Base-by-base conservation (phyloP, 257 asterid genomes). In the Plantago elongata region DNA sequence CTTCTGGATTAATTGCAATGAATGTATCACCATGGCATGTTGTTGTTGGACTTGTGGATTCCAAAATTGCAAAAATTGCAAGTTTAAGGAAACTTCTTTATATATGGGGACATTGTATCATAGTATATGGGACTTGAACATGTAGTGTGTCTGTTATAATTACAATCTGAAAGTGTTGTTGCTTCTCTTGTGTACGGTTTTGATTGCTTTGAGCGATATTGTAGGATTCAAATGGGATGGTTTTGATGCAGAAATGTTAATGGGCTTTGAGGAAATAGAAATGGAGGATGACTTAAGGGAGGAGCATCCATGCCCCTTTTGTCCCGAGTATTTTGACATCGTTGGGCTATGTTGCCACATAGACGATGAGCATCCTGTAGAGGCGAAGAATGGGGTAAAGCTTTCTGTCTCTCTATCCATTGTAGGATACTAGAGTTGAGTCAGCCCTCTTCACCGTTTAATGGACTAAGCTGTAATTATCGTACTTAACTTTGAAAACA, bases 281-380 rank as follows among this genome's bases (percentile, higher is more conserved):
- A 58, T 81, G 69, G 89, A 84, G 71, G 91, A 86, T 66, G 95
- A 81, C 58, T 62, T 78, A 45, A 75, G 88, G 71, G 91, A 86
- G 69, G 95, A 89, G 75, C 84, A 75, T 67, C 87, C 84, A 6
- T 86, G 97, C 70, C 93, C 89, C n/a, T 86, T 84, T 67, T 89
- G 95, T 72, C 64, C 91, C 1, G 95, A 86, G 40, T 79, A 79
- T 72, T 89, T 80, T 29, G 95, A 89, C 70, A 82, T 86, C 9
- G 85, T 89, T 54, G 87, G 95, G 37, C 84, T 89, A 22, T 89
- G 91, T 72, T 89, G 91, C 79, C 97, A 89, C 77, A 81, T 89
- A 12, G 95, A 86, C 62, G 95, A 89, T 27, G 95, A 86, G 74
- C 95, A 89, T 78, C 95, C 95, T 69, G 81, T 74, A 37, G 95